Evolutionary conservation across 768 basidiomycete species (phyloP).

Genomic region (Suillus weaverae): DNA sequence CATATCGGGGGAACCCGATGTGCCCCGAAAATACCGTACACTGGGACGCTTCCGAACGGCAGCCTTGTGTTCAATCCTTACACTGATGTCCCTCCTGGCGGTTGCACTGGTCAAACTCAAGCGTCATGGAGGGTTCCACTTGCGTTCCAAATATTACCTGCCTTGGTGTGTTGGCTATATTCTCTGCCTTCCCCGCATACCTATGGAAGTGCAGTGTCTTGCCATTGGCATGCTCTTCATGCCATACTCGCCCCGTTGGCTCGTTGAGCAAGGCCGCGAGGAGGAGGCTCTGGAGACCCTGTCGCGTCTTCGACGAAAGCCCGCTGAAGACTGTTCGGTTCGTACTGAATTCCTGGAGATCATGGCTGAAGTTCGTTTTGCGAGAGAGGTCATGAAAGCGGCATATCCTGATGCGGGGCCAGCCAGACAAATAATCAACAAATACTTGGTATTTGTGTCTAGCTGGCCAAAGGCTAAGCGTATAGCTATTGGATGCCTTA

Average conservation of each 20-base stretch:
- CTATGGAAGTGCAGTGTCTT: slow-evolving; percentile 23
- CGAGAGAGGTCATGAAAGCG: slow-evolving; percentile 21
- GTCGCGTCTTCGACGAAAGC: slow-evolving; percentile 35
- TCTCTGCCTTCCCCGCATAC: neutral
- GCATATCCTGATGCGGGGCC: slow-evolving; percentile 24
- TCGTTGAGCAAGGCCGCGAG: slow-evolving; percentile 38
- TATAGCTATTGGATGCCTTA: slow-evolving; percentile 29
- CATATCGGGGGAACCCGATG: slow-evolving; percentile 35
- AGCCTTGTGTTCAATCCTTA: slow-evolving; percentile 30
- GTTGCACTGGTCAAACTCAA: slow-evolving; percentile 31
- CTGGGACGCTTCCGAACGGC: slow-evolving; percentile 32
- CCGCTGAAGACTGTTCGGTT: slow-evolving; percentile 30
- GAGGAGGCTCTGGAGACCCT: slow-evolving; percentile 37
- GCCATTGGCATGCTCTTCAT: slow-evolving; percentile 34
- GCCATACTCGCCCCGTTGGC: slow-evolving; percentile 46
- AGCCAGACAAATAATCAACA: slow-evolving; percentile 19
- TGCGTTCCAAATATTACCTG: slow-evolving; percentile 39
- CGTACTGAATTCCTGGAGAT: slow-evolving; percentile 42
- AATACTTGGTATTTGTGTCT: slow-evolving; percentile 26
- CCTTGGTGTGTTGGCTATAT: slow-evolving; percentile 29
- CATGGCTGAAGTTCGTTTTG: slow-evolving; percentile 34
- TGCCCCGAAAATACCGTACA: slow-evolving; percentile 29
- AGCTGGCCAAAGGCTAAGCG: slow-evolving; percentile 34
- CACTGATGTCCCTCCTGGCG: slow-evolving; percentile 30
- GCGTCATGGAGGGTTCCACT: slow-evolving; percentile 38